phyloP scores from a whole-genome alignment of 176 grass and related monocot genomes.

The Aegilops longissima region DNA sequence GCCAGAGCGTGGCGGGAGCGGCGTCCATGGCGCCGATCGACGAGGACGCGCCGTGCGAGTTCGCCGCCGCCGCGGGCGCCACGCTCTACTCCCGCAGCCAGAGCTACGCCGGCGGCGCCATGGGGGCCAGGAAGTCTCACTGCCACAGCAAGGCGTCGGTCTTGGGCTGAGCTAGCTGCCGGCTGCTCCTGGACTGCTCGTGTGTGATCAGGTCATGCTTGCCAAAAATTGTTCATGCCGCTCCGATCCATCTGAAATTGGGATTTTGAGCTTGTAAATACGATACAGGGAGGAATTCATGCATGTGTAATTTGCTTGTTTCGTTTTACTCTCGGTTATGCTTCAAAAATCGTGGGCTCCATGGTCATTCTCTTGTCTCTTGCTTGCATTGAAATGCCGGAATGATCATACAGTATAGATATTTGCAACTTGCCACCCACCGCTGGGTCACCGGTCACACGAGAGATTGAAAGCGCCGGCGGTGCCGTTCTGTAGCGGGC shows the following conservation, averaged over 20 bases:
- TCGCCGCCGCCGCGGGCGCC: constrained; percentile 14
- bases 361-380: background rate
- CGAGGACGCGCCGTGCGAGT: constrained; percentile 53
- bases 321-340: background rate
- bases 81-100: constrained; percentile 29
- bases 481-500: background rate
- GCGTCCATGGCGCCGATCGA: constrained; percentile 49
- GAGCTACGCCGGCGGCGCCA: constrained; percentile 31
- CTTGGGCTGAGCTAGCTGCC: constrained; percentile 27
- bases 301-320: background rate
- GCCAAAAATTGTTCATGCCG: background rate
- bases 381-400: background rate
- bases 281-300: background rate
- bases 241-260: background rate
- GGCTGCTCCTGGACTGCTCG: background rate
- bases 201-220: background rate
- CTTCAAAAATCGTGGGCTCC: background rate
- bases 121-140: constrained; percentile 1
- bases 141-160: background rate
- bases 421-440: background rate
- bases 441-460: background rate
- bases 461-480: background rate
- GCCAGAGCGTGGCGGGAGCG: constrained; percentile 41
- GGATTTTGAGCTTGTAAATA: background rate
- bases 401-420: background rate